Percentiles rank a stretch among this genome's conserved stretches.
phyloP scores from a whole-genome alignment of 352 stramenopile species.

The Phytopythium chamaehyphon region DNA sequence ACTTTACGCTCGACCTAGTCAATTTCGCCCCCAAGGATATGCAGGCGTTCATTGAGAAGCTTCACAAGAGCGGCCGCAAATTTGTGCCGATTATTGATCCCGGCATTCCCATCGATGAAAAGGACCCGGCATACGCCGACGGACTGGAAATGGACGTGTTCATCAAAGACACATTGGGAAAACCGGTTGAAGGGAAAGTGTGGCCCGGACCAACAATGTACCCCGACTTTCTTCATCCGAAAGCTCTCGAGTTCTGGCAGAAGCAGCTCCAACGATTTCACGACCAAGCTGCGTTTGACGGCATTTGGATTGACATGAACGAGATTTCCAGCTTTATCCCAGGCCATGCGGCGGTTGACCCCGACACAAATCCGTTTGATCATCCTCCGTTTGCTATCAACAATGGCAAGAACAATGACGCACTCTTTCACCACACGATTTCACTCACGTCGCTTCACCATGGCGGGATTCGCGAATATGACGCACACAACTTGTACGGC shows the following conservation, averaged over 20 bases:
- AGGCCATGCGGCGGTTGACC: slow-evolving; percentile 37
- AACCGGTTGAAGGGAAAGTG: slow-evolving; percentile 67
- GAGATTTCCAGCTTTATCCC: slow-evolving; percentile 76
- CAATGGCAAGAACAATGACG: slow-evolving; percentile 31
- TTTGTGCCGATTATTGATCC: slow-evolving; percentile 84
- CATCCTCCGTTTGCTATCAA: slow-evolving; percentile 57
- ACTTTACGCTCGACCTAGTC: slow-evolving; percentile 59
- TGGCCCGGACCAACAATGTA: slow-evolving; percentile 80
- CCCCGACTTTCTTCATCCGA: slow-evolving; percentile 80
- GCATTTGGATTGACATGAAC: slow-evolving; percentile 90
- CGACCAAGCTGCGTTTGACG: slow-evolving; percentile 47
- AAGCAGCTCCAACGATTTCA: slow-evolving; percentile 60
- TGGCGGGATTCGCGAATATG: slow-evolving; percentile 55
- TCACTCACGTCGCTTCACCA: slow-evolving; percentile 54
- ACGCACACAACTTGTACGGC: slow-evolving; percentile 81
- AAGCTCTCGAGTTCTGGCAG: slow-evolving; percentile 54
- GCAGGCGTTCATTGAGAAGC: slow-evolving; percentile 29
- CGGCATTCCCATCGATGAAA: slow-evolving; percentile 56
- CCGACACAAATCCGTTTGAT: slow-evolving; percentile 49
- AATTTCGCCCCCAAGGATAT: slow-evolving; percentile 40
- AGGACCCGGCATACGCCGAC: slow-evolving; percentile 45
- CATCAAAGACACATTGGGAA: slow-evolving; percentile 65
- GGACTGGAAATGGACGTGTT: slow-evolving; percentile 67
- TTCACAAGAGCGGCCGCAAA: slow-evolving; percentile 54
- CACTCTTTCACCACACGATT: slow-evolving; percentile 60